Conservation (phyloP, 306 rosid genomes). For the Medicago arabica region DNA sequence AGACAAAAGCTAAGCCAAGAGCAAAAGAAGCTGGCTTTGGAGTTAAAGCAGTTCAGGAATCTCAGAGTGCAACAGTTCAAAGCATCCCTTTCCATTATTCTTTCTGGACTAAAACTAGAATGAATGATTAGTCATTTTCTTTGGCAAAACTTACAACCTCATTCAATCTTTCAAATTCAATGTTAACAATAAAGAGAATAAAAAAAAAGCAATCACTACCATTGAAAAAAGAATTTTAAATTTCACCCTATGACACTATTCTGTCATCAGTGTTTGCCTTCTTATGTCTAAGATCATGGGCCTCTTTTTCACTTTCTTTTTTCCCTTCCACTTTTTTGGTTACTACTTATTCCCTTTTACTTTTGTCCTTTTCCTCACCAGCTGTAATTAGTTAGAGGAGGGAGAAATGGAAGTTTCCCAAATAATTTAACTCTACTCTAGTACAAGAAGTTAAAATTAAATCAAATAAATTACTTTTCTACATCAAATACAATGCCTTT, state of each 20-base stretch:
- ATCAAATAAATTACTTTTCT: neutral
- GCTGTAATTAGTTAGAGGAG: conserved; percentile 30
- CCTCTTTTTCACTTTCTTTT: conserved; percentile 8
- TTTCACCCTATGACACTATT: conserved; percentile 17
- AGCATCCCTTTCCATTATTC: conserved; percentile 73
- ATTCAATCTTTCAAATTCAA: conserved; percentile 45
- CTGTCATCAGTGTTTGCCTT: conserved; percentile 38
- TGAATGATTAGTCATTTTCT: conserved; percentile 77
- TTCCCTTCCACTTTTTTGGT: conserved; percentile 12
- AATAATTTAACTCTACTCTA: conserved; percentile 9
- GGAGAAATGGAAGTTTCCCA: conserved; percentile 39
- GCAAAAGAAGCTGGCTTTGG: conserved; percentile 76
- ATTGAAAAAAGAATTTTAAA: conserved; percentile 19
- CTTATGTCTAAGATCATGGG: conserved; percentile 10
- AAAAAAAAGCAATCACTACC: conserved; percentile 38
- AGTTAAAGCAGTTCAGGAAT: conserved; percentile 77
- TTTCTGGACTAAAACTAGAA: conserved; percentile 55
- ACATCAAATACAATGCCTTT: too few species aligned
- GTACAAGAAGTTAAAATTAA: conserved; percentile 16
- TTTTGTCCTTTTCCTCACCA: conserved; percentile 39
- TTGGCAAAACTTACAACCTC: conserved; percentile 47
- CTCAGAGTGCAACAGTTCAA: conserved; percentile 64
- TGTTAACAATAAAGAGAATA: conserved; percentile 32
- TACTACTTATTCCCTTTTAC: neutral
- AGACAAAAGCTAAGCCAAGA: conserved; percentile 78